Evolutionary conservation across 495 filamentous ascomycete species (phyloP).

Genomic region (Jackrogersella multiformis): DNA sequence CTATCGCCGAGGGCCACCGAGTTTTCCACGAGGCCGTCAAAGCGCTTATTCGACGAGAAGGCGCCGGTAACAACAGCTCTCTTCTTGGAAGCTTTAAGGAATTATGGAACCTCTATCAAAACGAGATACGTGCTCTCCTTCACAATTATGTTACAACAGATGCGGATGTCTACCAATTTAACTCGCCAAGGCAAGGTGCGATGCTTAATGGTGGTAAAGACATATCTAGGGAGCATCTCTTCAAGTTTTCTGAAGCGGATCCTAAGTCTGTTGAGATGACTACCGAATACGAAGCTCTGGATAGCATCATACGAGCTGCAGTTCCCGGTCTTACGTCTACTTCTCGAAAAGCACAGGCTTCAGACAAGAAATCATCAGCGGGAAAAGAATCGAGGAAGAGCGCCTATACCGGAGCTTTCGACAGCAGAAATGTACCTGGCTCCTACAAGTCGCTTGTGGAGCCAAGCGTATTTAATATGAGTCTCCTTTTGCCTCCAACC

Average conservation of each 20-base stretch:
- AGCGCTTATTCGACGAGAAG: slow-evolving; percentile 80
- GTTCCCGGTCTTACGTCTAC: slow-evolving; percentile 92
- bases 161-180: slow-evolving; percentile 71
- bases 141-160: slow-evolving; percentile 98
- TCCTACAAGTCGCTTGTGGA: slow-evolving; percentile 77
- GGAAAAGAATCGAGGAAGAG: slow-evolving; percentile 54
- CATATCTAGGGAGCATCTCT: slow-evolving; percentile 79
- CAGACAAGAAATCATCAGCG: slow-evolving; percentile 53
- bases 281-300: slow-evolving; percentile 87
- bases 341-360: slow-evolving; percentile 65
- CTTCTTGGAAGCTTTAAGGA: slow-evolving; percentile 87
- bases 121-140: slow-evolving; percentile 85
- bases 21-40: slow-evolving; percentile 90
- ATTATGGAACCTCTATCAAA: slow-evolving; percentile 84
- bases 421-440: slow-evolving; percentile 72
- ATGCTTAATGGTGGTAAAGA: slow-evolving; percentile 63
- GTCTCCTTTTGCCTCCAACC: slow-evolving; percentile 90
- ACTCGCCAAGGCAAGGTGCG: slow-evolving; percentile 52
- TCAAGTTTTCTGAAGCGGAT: slow-evolving; percentile 88
- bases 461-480: slow-evolving; percentile 98
- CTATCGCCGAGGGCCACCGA: slow-evolving; percentile 94
- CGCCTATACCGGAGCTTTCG: slow-evolving; percentile 62
- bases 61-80: slow-evolving; percentile 63
- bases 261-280: slow-evolving; percentile 75
- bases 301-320: slow-evolving; percentile 86